A percentile compares a stretch with the other conserved stretches of the same genome.
Conservation (phyloP, 1,284 basidiomycete species). For the Ganoderma meredithae region DNA sequence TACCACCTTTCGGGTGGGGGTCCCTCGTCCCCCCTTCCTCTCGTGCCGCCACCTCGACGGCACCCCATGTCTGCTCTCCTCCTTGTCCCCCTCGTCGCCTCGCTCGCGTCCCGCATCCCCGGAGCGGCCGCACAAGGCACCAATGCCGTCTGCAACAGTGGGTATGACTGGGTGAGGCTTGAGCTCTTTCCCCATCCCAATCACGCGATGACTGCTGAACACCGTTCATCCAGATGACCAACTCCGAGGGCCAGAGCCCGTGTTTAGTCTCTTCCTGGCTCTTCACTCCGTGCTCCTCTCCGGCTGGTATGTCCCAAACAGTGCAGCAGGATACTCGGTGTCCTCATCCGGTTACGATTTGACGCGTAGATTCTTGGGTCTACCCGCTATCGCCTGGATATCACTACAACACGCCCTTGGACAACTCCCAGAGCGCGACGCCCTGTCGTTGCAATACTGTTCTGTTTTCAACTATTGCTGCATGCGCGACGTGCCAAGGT, state of each 20-base stretch:
- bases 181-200: not conserved
- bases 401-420: constrained; percentile 25
- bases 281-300: constrained; percentile 23
- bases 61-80: constrained; percentile 17
- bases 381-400: constrained; percentile 19
- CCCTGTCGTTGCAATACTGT: constrained; percentile 29
- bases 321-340: not conserved
- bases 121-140: constrained; percentile 22
- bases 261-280: constrained; percentile 29
- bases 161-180: constrained; percentile 23
- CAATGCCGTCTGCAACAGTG: constrained; percentile 17
- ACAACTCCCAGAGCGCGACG: constrained; percentile 18
- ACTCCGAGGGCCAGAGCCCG: constrained; percentile 28
- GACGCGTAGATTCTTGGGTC: constrained; percentile 20
- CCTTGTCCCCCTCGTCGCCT: constrained; percentile 8
- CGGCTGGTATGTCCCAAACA: constrained; percentile 16
- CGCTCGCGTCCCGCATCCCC: not conserved
- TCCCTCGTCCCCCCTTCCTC: not conserved
- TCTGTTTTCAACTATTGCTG: constrained; percentile 23
- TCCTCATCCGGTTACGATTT: not conserved
- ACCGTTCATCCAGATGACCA: constrained; percentile 21
- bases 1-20: not conserved
- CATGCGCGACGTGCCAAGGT: constrained; percentile 27
- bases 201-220: not conserved
- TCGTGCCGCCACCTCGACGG: constrained; percentile 4